Base-by-base conservation (phyloP, 2,329 filamentous ascomycete species). In the Hypoxylon rubiginosum region DNA sequence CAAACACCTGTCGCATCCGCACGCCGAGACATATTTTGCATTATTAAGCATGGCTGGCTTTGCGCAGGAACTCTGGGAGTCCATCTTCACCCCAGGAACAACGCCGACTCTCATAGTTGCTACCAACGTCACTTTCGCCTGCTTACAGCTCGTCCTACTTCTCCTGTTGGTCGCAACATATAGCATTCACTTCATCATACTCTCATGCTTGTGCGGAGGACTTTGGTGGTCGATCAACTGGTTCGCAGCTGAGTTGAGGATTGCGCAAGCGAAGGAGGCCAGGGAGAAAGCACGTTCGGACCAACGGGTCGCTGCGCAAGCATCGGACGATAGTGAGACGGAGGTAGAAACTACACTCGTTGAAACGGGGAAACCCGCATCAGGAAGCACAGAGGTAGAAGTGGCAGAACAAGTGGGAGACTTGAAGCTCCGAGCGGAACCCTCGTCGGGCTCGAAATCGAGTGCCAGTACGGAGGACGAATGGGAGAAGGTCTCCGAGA, bases 181-280 rank as follows among this genome's bases (percentile, higher is more conserved):
- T 80, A 97, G 92, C 82, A 86, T 97, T 69, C 96, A 98, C 84
- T 97, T 97, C 76, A 78, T 93, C 68, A 85, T 95, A 62, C 87
- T 99, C 5, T 97, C 93, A 11, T 75, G 90, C 63, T 84, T 99
- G 9, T 93, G 89, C 69, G 94, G 83, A 32, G 92, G 92, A 4
- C 85, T 98, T 36, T 99, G 96, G 96, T 94, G 88, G 83, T 89
- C 92, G 62, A 94, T 98, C 82, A 98, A 98, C 86, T 99, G 96
- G 96, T 98, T 99, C 76, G 94, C 93, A 59, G 82, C 82, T 49
- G 95, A 89, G 81, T 77, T 89, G 52, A 81, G 80, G 66, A 76
- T 77, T 53, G 82, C 82, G 64, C 85, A 86, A 75, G 80, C 75
- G 43, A 78, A 73, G 28, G 78, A 82, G 66, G 80, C 82, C 65